Base-by-base conservation (phyloP, 805 yeast species). In the Candida germanica region DNA sequence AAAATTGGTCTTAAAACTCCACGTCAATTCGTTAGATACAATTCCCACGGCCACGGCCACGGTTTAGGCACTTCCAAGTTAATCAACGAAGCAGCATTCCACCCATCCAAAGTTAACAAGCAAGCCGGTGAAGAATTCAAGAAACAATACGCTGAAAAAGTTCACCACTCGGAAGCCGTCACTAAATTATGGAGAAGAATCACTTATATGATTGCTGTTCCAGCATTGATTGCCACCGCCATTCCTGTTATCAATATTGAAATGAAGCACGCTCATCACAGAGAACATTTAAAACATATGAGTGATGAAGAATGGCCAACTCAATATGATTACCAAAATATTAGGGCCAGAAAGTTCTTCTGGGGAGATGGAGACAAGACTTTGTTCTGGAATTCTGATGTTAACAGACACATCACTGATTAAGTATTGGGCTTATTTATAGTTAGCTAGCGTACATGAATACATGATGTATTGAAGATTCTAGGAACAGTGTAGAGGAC, bases 351-450 rank as follows among this genome's bases (percentile, higher is more conserved):
- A 64, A 81, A 84, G 61, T 91, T 78, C 78, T 91, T 88, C 83
- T 93, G 98, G 98, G 98, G 98, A 60, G 91, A 93, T 61, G 98
- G 98, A 62, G 96, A 89, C 75, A 81, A 86, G 78, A 87, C 98
- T 46, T 71, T 83, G 60, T 93, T 93, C 84, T 93, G 98, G 98
- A 87, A 87, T 75, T 75, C 86, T 35, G 84, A 79, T 55, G 77
- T 85, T 59, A 91, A 91, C 85, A 87, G 95, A 77, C 86, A 86
- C 73, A 67, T 83, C 56, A 71, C 55, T 26, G 50, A 51, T 35
- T 29, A 33, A n/a, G n/a, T n/a, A n/a, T n/a, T n/a, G n/a, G n/a
- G n/a, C n/a, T n/a, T n/a, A 18, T 23, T 27, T 20, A 18, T 28
- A 24, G 23, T 16, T 34, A 16, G 15, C 16, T 32, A 30, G 18